These are phyloP conservation scores for Trichoderma breve DNA, from an alignment of 2,329 filamentous ascomycete species.

Conservation along the genomic window DNA sequence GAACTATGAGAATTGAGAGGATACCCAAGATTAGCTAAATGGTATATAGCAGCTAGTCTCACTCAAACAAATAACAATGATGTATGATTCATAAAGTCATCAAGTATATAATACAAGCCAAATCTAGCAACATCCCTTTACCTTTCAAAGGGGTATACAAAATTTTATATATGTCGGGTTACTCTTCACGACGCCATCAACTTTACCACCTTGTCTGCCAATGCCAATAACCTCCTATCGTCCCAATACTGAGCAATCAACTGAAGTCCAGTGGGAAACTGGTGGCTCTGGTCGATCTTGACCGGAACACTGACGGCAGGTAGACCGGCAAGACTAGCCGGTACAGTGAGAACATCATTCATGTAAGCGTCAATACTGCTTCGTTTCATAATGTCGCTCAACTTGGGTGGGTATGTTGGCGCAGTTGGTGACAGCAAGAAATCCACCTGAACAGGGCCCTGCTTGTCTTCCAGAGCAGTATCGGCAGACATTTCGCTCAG, in stretches of 20 bases:
- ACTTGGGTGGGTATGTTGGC: constrained; percentile 67
- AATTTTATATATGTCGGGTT: not conserved
- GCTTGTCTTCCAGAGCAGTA: constrained; percentile 53
- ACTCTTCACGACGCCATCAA: constrained; percentile 26
- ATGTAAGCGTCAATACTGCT: constrained; percentile 73
- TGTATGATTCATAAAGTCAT: not conserved
- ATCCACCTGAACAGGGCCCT: constrained; percentile 67
- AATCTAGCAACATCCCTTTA: not conserved
- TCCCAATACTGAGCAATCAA: constrained; percentile 80
- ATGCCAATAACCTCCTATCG: constrained; percentile 60
- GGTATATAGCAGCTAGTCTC: not conserved
- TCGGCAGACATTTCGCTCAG: constrained; percentile 58
- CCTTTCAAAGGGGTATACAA: not conserved
- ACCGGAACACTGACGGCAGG: constrained; percentile 81
- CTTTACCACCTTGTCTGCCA: constrained; percentile 49
- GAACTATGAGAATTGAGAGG: not conserved
- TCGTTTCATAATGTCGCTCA: constrained; percentile 57
- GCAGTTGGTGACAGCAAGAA: constrained; percentile 86
- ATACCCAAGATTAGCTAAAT: not conserved
- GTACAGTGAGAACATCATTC: constrained; percentile 95
- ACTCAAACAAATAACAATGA: not conserved
- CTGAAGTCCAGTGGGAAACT: constrained; percentile 59
- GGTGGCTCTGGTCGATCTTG: constrained; percentile 32
- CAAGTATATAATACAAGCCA: constrained; percentile 3
- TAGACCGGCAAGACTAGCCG: constrained; percentile 85